Evolutionary conservation across 257 asterid species (phyloP).

Genomic region (Jaltomata sinuosa): DNA sequence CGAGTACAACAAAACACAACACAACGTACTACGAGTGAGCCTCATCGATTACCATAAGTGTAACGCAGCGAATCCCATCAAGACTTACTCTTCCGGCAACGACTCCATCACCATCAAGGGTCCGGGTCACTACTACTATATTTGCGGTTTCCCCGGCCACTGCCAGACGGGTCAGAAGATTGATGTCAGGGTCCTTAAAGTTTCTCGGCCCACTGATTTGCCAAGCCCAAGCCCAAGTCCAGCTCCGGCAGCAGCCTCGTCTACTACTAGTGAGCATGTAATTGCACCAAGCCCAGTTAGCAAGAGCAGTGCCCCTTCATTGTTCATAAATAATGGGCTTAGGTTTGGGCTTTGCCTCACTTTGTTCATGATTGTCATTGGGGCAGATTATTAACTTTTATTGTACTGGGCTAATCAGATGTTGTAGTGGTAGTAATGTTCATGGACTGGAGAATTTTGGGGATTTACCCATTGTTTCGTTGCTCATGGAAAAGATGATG

Average conservation of each 20-base stretch:
- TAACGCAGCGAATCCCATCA: slow-evolving; percentile 24
- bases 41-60: slow-evolving; percentile 36
- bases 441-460: not conserved
- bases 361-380: not conserved
- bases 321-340: not conserved
- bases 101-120: slow-evolving; percentile 32
- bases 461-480: not conserved
- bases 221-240: slow-evolving; percentile 6
- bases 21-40: slow-evolving; percentile 54
- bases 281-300: slow-evolving; percentile 30
- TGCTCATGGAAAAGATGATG: not conserved
- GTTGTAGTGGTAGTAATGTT: not conserved
- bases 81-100: slow-evolving; percentile 36
- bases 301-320: not conserved
- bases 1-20: slow-evolving; percentile 22
- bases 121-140: slow-evolving; percentile 48
- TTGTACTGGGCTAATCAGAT: not conserved
- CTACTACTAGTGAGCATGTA: slow-evolving; percentile 9
- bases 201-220: not conserved
- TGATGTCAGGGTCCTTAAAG: slow-evolving; percentile 37
- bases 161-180: slow-evolving; percentile 59
- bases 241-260: not conserved
- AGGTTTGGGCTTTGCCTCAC: not conserved
- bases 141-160: slow-evolving; percentile 58
- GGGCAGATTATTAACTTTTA: not conserved